Conservation (phyloP, 208 protist genomes). For the Willaertia magna region DNA sequence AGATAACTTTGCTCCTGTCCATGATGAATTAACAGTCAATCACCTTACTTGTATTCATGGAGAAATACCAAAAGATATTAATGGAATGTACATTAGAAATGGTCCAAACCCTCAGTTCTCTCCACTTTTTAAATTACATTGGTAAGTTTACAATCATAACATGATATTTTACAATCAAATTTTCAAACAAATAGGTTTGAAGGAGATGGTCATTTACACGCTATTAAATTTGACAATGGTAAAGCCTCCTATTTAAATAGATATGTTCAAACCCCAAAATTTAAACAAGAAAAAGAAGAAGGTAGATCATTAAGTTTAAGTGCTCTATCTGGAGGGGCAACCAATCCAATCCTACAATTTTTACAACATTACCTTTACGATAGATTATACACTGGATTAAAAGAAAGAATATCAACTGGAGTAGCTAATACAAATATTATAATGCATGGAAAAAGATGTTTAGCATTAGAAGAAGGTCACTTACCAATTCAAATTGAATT, state of each 20-base stretch:
- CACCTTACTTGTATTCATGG: neutral
- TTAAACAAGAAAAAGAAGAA: neutral
- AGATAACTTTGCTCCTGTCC: slow-evolving; percentile 12
- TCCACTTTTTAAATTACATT: neutral
- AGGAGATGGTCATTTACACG: slow-evolving; percentile 15
- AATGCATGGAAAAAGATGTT: neutral
- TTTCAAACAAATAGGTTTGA: neutral
- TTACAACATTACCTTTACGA: neutral
- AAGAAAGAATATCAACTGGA: neutral
- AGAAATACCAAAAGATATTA: neutral
- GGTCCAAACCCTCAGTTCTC: slow-evolving; percentile 15
- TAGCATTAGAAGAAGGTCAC: neutral
- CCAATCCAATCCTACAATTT: neutral
- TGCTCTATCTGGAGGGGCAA: neutral
- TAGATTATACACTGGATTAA: neutral
- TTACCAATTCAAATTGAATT: neutral
- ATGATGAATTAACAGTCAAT: neutral
- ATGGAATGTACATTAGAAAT: slow-evolving; percentile 13
- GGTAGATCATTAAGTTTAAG: neutral
- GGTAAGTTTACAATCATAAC: neutral
- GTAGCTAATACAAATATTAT: neutral
- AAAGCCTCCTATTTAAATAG: neutral
- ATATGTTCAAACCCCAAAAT: slow-evolving; percentile 17
- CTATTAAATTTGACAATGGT: neutral
- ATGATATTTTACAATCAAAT: neutral